phyloP scores from a whole-genome alignment of 164 flowering plant genomes.

The Chimonanthus salicifolius region DNA sequence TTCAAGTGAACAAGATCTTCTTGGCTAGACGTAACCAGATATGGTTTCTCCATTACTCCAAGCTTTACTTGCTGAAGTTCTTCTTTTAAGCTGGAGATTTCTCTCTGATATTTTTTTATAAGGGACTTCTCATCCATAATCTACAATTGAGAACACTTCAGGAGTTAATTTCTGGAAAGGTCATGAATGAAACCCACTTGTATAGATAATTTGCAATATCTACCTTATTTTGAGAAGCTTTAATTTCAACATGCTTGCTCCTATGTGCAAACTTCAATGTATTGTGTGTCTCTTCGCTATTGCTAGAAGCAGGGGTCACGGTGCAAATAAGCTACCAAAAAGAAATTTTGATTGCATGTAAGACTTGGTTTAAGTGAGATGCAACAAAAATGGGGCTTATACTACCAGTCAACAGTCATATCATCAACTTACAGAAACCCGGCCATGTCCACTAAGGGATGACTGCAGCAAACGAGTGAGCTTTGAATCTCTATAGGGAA shows the following conservation, averaged over 20 bases:
- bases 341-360: not conserved
- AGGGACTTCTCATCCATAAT: slow-evolving; percentile 86
- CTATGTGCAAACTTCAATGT: slow-evolving; percentile 80
- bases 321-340: slow-evolving; percentile 72
- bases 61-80: slow-evolving; percentile 68
- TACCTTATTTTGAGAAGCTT: slow-evolving; percentile 83
- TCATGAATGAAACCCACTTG: not conserved
- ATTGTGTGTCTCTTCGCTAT: slow-evolving; percentile 77
- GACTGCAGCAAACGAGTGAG: slow-evolving; percentile 80
- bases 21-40: slow-evolving; percentile 34
- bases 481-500: slow-evolving; percentile 86
- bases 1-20: slow-evolving; percentile 72
- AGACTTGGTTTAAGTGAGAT: not conserved
- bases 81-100: slow-evolving; percentile 61
- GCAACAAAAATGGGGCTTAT: not conserved
- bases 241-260: slow-evolving; percentile 68
- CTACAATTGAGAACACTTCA: slow-evolving; percentile 22
- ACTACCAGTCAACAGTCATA: not conserved
- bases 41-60: slow-evolving; percentile 55
- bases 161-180: not conserved
- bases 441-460: slow-evolving; percentile 84
- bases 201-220: not conserved
- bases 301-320: slow-evolving; percentile 84
- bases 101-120: slow-evolving; percentile 80
- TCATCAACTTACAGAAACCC: slow-evolving; percentile 55